Evolutionary conservation across 163 green algal species (phyloP), one percentile per base, ranked within the genome.

Genomic region (Scenedesmus sp.): DNA sequence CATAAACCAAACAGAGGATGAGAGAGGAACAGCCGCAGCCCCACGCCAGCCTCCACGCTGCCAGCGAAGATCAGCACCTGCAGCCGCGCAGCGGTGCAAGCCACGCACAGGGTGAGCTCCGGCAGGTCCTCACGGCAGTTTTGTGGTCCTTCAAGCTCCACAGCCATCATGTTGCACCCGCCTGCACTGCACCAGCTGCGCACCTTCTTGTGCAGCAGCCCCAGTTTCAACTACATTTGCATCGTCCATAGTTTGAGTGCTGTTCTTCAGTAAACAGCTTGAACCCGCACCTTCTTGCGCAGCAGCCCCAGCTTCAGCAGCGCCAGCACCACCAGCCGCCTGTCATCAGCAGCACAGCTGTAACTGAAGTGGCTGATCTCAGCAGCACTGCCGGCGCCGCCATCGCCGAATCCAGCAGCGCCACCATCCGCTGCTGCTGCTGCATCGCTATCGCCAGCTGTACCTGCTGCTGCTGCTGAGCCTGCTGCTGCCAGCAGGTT

Each of bases 221-320:
- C 96, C 73, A 99, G 94, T 79, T 96, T 96, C 12, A 99, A 46
- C 0, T 46, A 46, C 34, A 46, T 46, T 46, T 46, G 34, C 34
- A 46, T 46, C 34, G 34, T 46, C 34, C 34, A 46, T 46, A 46
- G 34, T 46, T 46, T 46, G 34, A 46, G 34, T 46, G 34, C 34
- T 46, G 34, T 46, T 46, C 34, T 46, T 46, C 34, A 46, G 34
- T 46, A 46, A 46, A 46, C 34, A 56, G 66, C 57, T 57, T 59
- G 4, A 23, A 10, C 55, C 9, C 87, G 8, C 82, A 92, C 91
- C 95, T 99, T 99, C 34, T 95, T 95, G 46, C 94, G 87, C 26
- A 99, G 93, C 66, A 99, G 89, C 16, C 96, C 96, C 73, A 99
- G 94, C 82, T 96, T 96, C 12, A 99, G 93, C 86, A 99, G 92